Evolutionary conservation across 495 filamentous ascomycete genomes (phyloP), one percentile per base, ranked within the genome.

Genomic region (Hyaloscypha hepaticicola): DNA sequence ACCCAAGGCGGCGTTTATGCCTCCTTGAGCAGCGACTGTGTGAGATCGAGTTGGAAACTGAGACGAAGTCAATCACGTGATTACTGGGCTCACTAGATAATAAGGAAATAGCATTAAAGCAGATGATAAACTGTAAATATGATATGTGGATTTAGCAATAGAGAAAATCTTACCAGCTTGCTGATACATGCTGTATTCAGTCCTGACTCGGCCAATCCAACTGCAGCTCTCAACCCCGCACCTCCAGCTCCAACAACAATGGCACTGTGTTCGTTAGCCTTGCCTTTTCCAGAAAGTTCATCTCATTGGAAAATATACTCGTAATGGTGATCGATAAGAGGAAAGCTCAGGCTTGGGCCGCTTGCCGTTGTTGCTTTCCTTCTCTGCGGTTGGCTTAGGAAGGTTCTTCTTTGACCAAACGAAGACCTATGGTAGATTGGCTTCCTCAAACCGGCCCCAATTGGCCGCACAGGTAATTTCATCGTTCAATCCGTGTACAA

Each of bases 241-340:
- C 69, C 69, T 22, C 69, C 69, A 55, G 69, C 69, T 29, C 69
- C 66, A 60, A 71, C 66, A 6, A 71, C 69, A 55, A 71, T 69
- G 19, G 69, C 69, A 66, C 66, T 69, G 19, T 34, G 24, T 48
- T 48, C 24, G 38, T 45, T 16, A 45, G 38, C 38, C 38, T 45
- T 2, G 38, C 5, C 26, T 1, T 22, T 25, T 14, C 21, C 19
- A 4, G 19, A 0, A 29, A 33, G 9, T 56, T n/a, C 48, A 29
- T 56, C 16, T n/a, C 7, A 21, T 55, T 3, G 9, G 4, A 9
- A 1, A 25, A 55, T 65, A 24, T 58, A 70, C 68, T 70, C 68
- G 63, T 70, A 70, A 53, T 67, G 57, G 55, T 70, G 68, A 59
- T 70, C 68, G 16, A 67, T 41, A 56, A 69, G 21, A 26, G 61